Evolutionary conservation across 2,329 filamentous ascomycete species (phyloP), one percentile per base, ranked within the genome.

Genomic region (Arthrobotrys iridis): DNA sequence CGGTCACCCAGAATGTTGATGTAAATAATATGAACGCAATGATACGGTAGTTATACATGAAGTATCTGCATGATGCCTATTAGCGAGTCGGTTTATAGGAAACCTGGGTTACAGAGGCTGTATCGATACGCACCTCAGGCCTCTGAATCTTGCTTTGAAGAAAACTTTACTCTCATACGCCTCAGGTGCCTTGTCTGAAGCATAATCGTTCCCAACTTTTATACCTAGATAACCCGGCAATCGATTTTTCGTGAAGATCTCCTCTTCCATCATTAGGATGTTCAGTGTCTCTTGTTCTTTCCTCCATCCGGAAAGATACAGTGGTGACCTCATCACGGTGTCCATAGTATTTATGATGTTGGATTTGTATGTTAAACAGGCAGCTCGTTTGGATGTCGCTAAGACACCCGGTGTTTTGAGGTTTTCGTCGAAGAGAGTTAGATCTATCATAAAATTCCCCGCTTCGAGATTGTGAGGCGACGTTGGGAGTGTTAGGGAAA

Each of bases 361-460:
- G 59, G 93, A 93, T 22, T 88, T 84, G 81, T 96, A 98, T 0
- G 91, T 92, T 52, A 98, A 82, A 28, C 97, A 88, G 0, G 90
- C 90, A 0, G 93, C 89, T 5, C 95, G 87, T 3, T 91, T 87
- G 0, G 91, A 91, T 40, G 84, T 86, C 78, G 88, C 87, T 1
- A 92, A 82, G 0, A 89, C 80, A 18, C 77, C 68, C 0, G 79
- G 81, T 81, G 33, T 80, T 80, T 35, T 79, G 79, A 33, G 80
- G 82, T 62, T 45, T 10, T 63, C 50, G n/a, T 72, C 46, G 48
- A 91, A 86, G 59, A 97, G 87, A 74, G 88, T 87, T 13, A 97
- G 84, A 50, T 91, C 90, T 15, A 98, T 84, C 95, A 99, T 99
- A 85, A 97, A 98, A 83, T 98, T 98, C 26, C 95, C 95, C 11